Evolutionary conservation across 495 filamentous ascomycete species (phyloP).

Genomic region (Acidiella bohemica): DNA sequence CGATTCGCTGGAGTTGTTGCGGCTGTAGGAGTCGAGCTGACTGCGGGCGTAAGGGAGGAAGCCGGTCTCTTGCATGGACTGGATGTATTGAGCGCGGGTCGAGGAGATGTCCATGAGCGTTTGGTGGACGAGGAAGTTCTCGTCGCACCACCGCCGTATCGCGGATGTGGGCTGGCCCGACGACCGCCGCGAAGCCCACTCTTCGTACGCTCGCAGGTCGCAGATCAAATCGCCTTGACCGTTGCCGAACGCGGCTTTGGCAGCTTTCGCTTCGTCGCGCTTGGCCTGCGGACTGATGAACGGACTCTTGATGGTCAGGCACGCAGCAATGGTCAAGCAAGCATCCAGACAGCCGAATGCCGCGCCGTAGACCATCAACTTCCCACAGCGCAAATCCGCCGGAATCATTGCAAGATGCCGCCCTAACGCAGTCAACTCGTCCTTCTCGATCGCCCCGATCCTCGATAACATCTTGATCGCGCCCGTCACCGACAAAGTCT

Average conservation of each 20-base stretch:
- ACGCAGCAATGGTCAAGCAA: conserved; percentile 77
- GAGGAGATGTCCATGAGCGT: conserved; percentile 77
- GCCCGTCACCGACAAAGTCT: conserved; percentile 67
- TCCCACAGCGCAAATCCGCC: conserved; percentile 81
- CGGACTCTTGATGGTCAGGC: conserved; percentile 70
- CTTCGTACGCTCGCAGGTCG: conserved; percentile 68
- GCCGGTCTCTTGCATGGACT: conserved; percentile 72
- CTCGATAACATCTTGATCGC: conserved; percentile 63
- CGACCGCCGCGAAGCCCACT: conserved; percentile 55
- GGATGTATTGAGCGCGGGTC: conserved; percentile 72
- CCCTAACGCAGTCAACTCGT: conserved; percentile 77
- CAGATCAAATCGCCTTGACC: conserved; percentile 79
- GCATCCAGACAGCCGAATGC: conserved; percentile 86
- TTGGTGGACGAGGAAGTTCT: conserved; percentile 72
- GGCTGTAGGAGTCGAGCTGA: conserved; percentile 28
- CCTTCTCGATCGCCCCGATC: conserved; percentile 77
- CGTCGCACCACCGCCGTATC: conserved; percentile 67
- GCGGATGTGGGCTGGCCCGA: conserved; percentile 43
- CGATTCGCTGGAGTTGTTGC: conserved; percentile 35
- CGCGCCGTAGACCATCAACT: conserved; percentile 89
- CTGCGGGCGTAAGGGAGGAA: conserved; percentile 46
- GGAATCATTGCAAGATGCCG: conserved; percentile 87
- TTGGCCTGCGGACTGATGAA: conserved; percentile 72
- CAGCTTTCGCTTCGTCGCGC: conserved; percentile 68
- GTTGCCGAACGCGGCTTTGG: conserved; percentile 54